phyloP scores from a whole-genome alignment of 305 asterid genomes.

The Fraxinus ornus region DNA sequence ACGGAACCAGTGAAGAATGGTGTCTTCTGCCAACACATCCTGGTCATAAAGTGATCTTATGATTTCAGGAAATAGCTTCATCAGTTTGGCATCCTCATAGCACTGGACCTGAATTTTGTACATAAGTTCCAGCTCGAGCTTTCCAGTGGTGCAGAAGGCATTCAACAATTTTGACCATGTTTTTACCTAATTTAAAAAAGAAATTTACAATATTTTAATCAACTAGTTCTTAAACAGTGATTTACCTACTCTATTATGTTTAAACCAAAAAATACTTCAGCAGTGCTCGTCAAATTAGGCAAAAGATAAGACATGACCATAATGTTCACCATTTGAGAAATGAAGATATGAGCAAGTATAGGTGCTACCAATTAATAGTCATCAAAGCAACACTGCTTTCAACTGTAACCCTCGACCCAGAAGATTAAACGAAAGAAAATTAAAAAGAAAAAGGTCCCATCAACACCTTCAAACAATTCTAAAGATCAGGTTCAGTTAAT shows the following conservation, averaged over 20 bases:
- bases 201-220: slow-evolving; percentile 4
- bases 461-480: neutral
- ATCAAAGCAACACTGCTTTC: neutral
- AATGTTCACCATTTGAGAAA: neutral
- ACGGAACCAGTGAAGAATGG: slow-evolving; percentile 95
- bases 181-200: slow-evolving; percentile 56
- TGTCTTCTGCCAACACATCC: slow-evolving; percentile 95
- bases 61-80: slow-evolving; percentile 94
- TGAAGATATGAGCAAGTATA: neutral
- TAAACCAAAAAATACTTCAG: neutral
- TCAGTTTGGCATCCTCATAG: slow-evolving; percentile 94
- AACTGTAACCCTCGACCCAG: neutral
- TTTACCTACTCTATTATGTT: neutral
- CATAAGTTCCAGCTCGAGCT: slow-evolving; percentile 91
- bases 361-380: neutral
- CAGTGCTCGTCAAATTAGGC: neutral
- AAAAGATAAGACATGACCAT: neutral
- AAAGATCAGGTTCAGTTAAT: neutral
- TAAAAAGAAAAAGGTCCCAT: neutral
- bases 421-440: neutral
- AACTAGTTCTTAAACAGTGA: slow-evolving; percentile 9
- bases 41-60: slow-evolving; percentile 87
- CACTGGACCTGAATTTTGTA: slow-evolving; percentile 95
- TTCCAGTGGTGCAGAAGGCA: slow-evolving; percentile 84
- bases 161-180: slow-evolving; percentile 82